phyloP scores from a whole-genome alignment of 352 stramenopile genomes.

The Phytophthora chlamydospora region DNA sequence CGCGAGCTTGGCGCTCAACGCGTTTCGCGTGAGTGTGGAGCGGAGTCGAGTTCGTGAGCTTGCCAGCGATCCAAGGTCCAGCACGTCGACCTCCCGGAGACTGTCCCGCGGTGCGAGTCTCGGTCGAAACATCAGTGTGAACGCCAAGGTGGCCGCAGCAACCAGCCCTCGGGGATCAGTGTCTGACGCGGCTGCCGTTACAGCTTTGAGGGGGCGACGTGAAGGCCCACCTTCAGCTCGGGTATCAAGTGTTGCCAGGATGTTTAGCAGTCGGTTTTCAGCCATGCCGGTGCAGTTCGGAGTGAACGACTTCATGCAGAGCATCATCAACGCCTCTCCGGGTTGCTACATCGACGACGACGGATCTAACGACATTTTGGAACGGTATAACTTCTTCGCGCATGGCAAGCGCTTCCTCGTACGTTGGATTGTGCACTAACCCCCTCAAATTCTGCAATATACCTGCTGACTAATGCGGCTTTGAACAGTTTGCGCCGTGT shows the following conservation, averaged over 20 bases:
- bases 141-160: slow-evolving; percentile 12
- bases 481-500: slow-evolving; percentile 47
- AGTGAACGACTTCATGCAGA: slow-evolving; percentile 42
- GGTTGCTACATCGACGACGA: slow-evolving; percentile 47
- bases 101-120: slow-evolving; percentile 19
- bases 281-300: neutral
- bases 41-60: slow-evolving; percentile 37
- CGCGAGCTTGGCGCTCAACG: slow-evolving; percentile 42
- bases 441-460: too few species aligned
- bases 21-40: slow-evolving; percentile 45
- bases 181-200: slow-evolving; percentile 3
- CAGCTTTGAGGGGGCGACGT: slow-evolving; percentile 7
- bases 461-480: neutral
- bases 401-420: slow-evolving; percentile 59
- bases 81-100: slow-evolving; percentile 16
- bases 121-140: slow-evolving; percentile 12
- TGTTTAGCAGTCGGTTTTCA: slow-evolving; percentile 11
- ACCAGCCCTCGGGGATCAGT: slow-evolving; percentile 1
- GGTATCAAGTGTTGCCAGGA: slow-evolving; percentile 6
- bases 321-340: slow-evolving; percentile 51
- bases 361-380: slow-evolving; percentile 40
- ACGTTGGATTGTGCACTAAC: slow-evolving; percentile 5
- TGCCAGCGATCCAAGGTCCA: slow-evolving; percentile 18
- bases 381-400: slow-evolving; percentile 67
- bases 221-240: slow-evolving; percentile 13